A percentile compares a stretch with the other conserved stretches of the same genome.
phyloP scores from a whole-genome alignment of 495 filamentous ascomycete species.

The Entonaema liquescens region DNA sequence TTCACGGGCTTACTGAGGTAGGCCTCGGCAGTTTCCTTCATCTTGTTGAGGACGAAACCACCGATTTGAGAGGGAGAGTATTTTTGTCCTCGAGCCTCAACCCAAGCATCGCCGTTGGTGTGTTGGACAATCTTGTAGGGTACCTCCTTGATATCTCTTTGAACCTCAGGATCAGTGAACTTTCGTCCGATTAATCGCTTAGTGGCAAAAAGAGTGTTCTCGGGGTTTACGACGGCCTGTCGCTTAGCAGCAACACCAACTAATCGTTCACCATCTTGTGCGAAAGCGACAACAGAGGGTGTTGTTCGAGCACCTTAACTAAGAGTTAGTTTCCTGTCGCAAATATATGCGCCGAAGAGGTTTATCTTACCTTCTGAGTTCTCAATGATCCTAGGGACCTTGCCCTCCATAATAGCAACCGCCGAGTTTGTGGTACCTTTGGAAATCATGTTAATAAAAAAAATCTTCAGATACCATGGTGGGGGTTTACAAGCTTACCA shows the following conservation, averaged over 20 bases:
- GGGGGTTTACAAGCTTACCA: slow-evolving; percentile 65
- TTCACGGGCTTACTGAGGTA: slow-evolving; percentile 89
- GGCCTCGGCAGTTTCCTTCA: slow-evolving; percentile 97
- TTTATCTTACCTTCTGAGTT: slow-evolving; percentile 74
- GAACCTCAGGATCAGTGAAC: slow-evolving; percentile 94
- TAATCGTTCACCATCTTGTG: slow-evolving; percentile 94
- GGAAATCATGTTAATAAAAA: slow-evolving; percentile 39
- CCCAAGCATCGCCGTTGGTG: slow-evolving; percentile 97
- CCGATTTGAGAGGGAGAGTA: slow-evolving; percentile 99
- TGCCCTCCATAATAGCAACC: slow-evolving; percentile 97
- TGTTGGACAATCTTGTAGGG: slow-evolving; percentile 99
- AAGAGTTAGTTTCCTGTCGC: neutral
- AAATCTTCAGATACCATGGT: slow-evolving; percentile 6
- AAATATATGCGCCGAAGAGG: neutral
- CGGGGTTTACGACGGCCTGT: slow-evolving; percentile 98
- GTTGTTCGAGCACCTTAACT: slow-evolving; percentile 82
- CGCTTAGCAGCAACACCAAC: slow-evolving; percentile 99
- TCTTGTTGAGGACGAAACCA: slow-evolving; percentile 96
- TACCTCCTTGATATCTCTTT: slow-evolving; percentile 97
- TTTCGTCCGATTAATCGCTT: slow-evolving; percentile 99
- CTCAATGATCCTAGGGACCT: slow-evolving; percentile 93
- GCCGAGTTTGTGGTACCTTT: slow-evolving; percentile 97
- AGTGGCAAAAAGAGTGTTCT: slow-evolving; percentile 98
- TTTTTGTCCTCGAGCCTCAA: slow-evolving; percentile 93
- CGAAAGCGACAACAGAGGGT: slow-evolving; percentile 95